phyloP scores from a whole-genome alignment of 1,284 basidiomycete species.

The Sanghuangporus baumii region DNA sequence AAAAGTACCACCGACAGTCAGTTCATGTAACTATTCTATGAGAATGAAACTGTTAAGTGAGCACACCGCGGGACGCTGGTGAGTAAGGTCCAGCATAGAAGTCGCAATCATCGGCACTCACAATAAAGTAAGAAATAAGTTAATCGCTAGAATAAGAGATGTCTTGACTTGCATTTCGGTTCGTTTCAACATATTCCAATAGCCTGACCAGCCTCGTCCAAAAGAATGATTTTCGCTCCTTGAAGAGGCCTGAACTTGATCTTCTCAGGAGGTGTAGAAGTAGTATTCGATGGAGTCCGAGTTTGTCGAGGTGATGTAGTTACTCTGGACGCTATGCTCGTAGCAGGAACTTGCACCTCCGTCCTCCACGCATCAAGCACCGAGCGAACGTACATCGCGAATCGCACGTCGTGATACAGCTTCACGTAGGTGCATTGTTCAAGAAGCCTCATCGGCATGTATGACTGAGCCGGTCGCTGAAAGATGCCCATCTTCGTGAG shows the following conservation, averaged over 20 bases:
- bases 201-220: conserved; percentile 7
- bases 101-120: not conserved
- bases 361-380: conserved; percentile 46
- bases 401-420: conserved; percentile 50
- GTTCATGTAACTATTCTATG: too few species aligned
- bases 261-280: not conserved
- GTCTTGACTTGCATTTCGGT: not conserved
- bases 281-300: not conserved
- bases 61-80: too few species aligned
- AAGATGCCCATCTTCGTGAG: not conserved
- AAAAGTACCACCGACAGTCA: too few species aligned
- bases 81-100: too few species aligned
- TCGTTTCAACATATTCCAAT: conserved; percentile 6
- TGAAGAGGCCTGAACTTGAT: conserved; percentile 9
- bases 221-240: conserved; percentile 5
- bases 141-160: not conserved
- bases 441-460: conserved; percentile 20
- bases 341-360: not conserved
- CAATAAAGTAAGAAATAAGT: not conserved
- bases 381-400: conserved; percentile 44
- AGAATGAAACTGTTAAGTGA: too few species aligned
- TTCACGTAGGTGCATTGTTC: conserved; percentile 49
- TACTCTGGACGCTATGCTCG: not conserved
- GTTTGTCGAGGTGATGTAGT: not conserved
- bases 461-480: conserved; percentile 10